phyloP scores from a whole-genome alignment of 2,329 filamentous ascomycete species.

The Pseudogymnoascus sp. region DNA sequence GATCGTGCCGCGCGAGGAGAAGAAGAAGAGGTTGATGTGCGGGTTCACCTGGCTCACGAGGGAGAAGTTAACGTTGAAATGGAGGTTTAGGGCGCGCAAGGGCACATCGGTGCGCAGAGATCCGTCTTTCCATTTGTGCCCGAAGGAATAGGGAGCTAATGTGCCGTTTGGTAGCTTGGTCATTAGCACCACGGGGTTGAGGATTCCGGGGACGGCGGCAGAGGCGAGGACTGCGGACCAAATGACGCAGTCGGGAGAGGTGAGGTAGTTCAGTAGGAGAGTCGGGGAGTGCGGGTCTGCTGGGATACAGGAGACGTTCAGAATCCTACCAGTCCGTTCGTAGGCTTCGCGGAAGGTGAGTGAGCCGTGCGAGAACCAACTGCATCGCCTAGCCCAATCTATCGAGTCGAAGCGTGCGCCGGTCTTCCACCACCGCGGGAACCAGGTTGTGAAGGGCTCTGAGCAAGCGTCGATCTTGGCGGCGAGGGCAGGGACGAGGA shows the following conservation, averaged over 20 bases:
- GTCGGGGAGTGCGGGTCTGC: conserved; percentile 86
- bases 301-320: conserved; percentile 94
- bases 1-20: conserved; percentile 85
- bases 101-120: conserved; percentile 92
- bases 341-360: conserved; percentile 95
- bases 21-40: conserved; percentile 98
- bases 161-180: conserved; percentile 72
- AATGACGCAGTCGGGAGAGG: conserved; percentile 92
- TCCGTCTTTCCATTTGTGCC: conserved; percentile 99
- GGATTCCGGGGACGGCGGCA: conserved; percentile 88
- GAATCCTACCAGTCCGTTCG: conserved; percentile 82
- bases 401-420: conserved; percentile 91
- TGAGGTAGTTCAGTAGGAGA: conserved; percentile 92
- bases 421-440: conserved; percentile 80
- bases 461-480: conserved; percentile 77
- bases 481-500: conserved; percentile 83
- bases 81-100: conserved; percentile 84
- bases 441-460: conserved; percentile 70
- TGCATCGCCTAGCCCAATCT: conserved; percentile 77
- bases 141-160: conserved; percentile 86
- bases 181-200: conserved; percentile 93
- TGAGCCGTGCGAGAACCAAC: conserved; percentile 86
- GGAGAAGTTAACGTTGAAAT: conserved; percentile 98
- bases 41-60: conserved; percentile 88
- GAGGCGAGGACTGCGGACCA: conserved; percentile 96